These are phyloP conservation scores for Theileria parva DNA, from an alignment of 169 alveolate species.

Conservation along the genomic window DNA sequence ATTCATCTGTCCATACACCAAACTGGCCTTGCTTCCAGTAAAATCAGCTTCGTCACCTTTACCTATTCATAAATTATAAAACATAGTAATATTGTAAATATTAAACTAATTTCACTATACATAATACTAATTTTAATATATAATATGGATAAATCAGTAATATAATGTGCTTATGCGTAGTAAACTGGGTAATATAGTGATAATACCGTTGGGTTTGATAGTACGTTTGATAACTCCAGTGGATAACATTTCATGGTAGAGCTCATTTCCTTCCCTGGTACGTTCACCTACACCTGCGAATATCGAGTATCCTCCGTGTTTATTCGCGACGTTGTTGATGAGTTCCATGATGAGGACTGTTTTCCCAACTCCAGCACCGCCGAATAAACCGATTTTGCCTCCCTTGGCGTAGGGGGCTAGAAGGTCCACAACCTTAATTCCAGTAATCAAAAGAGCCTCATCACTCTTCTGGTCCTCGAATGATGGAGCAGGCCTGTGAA, in stretches of 20 bases:
- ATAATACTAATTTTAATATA: too few relatives aligned
- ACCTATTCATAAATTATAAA: not conserved
- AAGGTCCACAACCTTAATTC: slow-evolving; percentile 93
- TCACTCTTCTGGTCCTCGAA: slow-evolving; percentile 91
- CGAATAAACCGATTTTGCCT: slow-evolving; percentile 98
- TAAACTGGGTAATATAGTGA: slow-evolving; percentile 29
- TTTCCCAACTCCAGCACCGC: slow-evolving; percentile 99
- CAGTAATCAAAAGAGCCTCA: slow-evolving; percentile 90
- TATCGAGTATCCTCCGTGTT: slow-evolving; percentile 98
- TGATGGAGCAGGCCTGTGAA: slow-evolving; percentile 95
- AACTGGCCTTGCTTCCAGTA: slow-evolving; percentile 94
- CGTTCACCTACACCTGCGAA: slow-evolving; percentile 99
- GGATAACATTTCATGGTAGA: slow-evolving; percentile 95
- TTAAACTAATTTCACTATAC: too few relatives aligned
- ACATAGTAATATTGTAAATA: too few relatives aligned
- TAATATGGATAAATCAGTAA: too few relatives aligned
- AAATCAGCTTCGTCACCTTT: slow-evolving; percentile 62
- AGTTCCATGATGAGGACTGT: slow-evolving; percentile 97
- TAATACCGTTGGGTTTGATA: slow-evolving; percentile 60
- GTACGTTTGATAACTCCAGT: slow-evolving; percentile 81
- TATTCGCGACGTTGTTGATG: slow-evolving; percentile 95
- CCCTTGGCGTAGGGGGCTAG: slow-evolving; percentile 98
- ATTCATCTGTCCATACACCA: slow-evolving; percentile 98
- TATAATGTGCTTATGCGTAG: too few relatives aligned
- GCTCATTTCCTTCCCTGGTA: slow-evolving; percentile 98